Conservation (phyloP, 208 protist genomes). For the Leishmania gerbilli region DNA sequence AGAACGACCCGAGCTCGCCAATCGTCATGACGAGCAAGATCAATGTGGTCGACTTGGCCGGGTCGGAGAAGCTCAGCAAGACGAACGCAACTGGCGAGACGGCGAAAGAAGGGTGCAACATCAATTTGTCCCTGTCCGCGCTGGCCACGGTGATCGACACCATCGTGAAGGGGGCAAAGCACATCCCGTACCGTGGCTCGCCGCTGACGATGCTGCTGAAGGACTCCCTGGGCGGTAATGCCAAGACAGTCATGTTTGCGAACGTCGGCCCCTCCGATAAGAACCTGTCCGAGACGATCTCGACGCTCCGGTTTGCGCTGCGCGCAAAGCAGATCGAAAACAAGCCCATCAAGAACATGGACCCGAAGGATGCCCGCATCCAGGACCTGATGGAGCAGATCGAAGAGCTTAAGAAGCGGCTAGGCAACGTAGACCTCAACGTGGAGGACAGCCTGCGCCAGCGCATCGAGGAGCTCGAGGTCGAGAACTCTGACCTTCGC, state of each 20-base stretch:
- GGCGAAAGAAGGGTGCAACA: constrained; percentile 94
- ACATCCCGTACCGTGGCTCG: constrained; percentile 92
- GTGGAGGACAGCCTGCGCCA: constrained; percentile 88
- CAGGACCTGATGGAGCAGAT: constrained; percentile 90
- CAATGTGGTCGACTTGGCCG: constrained; percentile 95
- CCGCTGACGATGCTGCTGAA: constrained; percentile 94
- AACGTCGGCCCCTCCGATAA: constrained; percentile 85
- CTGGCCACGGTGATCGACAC: constrained; percentile 93
- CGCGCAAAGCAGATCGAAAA: constrained; percentile 96
- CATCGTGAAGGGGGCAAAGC: constrained; percentile 87
- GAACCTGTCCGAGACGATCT: constrained; percentile 90
- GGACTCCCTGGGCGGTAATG: constrained; percentile 90
- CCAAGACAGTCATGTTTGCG: constrained; percentile 94
- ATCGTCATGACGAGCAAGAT: constrained; percentile 92
- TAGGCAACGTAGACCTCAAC: constrained; percentile 90
- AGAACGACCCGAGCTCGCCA: constrained; percentile 80
- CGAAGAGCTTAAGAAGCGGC: constrained; percentile 82
- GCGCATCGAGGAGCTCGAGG: constrained; percentile 92
- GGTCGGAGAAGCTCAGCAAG: constrained; percentile 92
- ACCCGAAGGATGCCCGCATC: constrained; percentile 90
- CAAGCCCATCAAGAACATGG: constrained; percentile 94
- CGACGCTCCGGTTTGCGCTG: constrained; percentile 88
- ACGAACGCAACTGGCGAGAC: constrained; percentile 94
- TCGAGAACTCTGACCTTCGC: constrained; percentile 85
- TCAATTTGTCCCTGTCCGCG: constrained; percentile 93